Evolutionary conservation across 2,329 filamentous ascomycete genomes (phyloP).

Genomic region (Bipolaris victoriae): DNA sequence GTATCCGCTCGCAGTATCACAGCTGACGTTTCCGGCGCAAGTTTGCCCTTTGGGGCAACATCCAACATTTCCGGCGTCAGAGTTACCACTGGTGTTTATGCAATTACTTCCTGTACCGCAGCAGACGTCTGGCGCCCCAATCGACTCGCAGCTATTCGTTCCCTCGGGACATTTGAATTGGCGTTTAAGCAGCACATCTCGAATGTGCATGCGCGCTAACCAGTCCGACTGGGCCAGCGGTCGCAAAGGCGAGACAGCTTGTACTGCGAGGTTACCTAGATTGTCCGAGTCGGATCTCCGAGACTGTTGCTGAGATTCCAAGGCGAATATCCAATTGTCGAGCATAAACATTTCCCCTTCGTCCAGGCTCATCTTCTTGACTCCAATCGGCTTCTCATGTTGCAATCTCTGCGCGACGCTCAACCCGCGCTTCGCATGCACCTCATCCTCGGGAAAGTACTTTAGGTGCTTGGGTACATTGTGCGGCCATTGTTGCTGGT

Average conservation of each 20-base stretch:
- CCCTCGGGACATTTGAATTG: constrained; percentile 70
- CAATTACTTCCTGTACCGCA: constrained; percentile 72
- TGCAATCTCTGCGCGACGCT: constrained; percentile 50
- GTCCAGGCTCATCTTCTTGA: constrained; percentile 75
- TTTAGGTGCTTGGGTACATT: constrained; percentile 54
- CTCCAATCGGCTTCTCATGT: constrained; percentile 61
- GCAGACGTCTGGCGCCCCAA: constrained; percentile 74
- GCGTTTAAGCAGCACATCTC: constrained; percentile 57
- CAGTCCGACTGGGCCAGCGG: constrained; percentile 35
- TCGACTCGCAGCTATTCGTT: constrained; percentile 68
- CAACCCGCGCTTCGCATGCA: constrained; percentile 50
- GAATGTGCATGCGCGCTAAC: constrained; percentile 48
- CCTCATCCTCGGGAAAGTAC: constrained; percentile 57
- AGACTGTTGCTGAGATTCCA: constrained; percentile 17
- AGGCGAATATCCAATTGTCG: constrained; percentile 64
- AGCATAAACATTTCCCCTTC: constrained; percentile 75
- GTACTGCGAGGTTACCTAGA: constrained; percentile 30
- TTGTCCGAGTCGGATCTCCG: constrained; percentile 17
- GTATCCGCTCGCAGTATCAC: constrained; percentile 63
- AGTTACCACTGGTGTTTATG: constrained; percentile 53
- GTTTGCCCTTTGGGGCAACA: constrained; percentile 72
- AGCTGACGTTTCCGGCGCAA: constrained; percentile 70
- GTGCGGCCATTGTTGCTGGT: constrained; percentile 51
- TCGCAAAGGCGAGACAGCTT: constrained; percentile 34
- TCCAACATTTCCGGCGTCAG: constrained; percentile 71